A percentile compares a stretch with the other conserved stretches of the same genome.
Evolutionary conservation across 2,329 filamentous ascomycete genomes (phyloP).

Genomic region (Aschersonia sp.): DNA sequence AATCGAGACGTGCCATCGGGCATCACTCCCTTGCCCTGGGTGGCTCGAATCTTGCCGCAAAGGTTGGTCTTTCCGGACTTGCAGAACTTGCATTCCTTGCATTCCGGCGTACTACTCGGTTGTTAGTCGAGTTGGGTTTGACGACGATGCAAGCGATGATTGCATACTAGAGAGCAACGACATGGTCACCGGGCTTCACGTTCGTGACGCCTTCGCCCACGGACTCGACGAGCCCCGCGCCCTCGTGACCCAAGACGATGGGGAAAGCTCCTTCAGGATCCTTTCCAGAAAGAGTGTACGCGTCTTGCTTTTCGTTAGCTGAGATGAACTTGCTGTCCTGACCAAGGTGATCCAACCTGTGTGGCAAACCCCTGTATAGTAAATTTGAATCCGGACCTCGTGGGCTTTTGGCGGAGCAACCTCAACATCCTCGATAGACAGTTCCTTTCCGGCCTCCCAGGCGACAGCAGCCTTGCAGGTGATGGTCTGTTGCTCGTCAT

Average conservation of each 20-base stretch:
- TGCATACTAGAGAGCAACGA: conserved; percentile 71
- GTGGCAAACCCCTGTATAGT: conserved; percentile 98
- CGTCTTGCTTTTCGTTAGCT: conserved; percentile 38
- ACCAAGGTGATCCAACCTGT: conserved; percentile 45
- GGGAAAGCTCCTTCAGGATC: conserved; percentile 93
- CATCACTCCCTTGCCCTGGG: conserved; percentile 92
- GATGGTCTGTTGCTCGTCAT: conserved; percentile 53
- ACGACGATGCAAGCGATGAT: neutral
- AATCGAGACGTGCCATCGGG: conserved; percentile 92
- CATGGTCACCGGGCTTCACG: conserved; percentile 86
- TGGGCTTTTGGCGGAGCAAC: conserved; percentile 77
- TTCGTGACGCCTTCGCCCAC: conserved; percentile 89
- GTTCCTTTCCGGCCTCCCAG: conserved; percentile 87
- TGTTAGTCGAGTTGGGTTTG: neutral
- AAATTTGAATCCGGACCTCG: conserved; percentile 93
- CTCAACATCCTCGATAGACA: conserved; percentile 83
- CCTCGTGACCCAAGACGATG: conserved; percentile 78
- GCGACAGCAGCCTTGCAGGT: conserved; percentile 95
- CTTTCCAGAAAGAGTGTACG: conserved; percentile 90
- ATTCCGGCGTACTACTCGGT: conserved; percentile 70
- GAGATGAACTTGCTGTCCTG: neutral
- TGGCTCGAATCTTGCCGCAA: conserved; percentile 95
- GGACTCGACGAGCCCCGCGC: conserved; percentile 83
- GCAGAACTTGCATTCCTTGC: conserved; percentile 98
- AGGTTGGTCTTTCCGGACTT: conserved; percentile 98